phyloP scores from a whole-genome alignment of 106 monocot species.

The Xerophyta viscosa region DNA sequence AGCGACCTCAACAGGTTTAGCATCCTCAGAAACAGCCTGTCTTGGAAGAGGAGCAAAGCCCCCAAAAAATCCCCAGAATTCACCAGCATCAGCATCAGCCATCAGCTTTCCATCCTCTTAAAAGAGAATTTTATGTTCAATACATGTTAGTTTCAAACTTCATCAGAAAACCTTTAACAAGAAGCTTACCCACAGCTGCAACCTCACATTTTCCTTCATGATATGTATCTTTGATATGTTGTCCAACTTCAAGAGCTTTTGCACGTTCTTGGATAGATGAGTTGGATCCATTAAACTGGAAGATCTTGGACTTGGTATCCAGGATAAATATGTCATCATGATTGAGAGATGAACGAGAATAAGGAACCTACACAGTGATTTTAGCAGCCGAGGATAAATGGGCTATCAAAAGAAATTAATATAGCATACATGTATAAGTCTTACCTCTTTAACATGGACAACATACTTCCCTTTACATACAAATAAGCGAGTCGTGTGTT shows the following conservation, averaged over 20 bases:
- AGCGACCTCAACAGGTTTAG: constrained; percentile 19
- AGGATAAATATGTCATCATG: constrained; percentile 57
- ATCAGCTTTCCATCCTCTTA: constrained; percentile 91
- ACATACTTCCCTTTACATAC: constrained; percentile 52
- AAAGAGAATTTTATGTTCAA: too few species aligned
- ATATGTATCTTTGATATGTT: constrained; percentile 49
- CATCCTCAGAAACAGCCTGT: constrained; percentile 39
- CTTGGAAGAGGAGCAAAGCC: constrained; percentile 96
- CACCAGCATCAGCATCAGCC: constrained; percentile 93
- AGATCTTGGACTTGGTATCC: constrained; percentile 51
- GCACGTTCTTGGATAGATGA: constrained; percentile 56
- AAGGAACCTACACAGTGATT: too few species aligned
- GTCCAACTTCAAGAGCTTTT: constrained; percentile 61
- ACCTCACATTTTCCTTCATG: constrained; percentile 59
- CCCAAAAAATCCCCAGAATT: constrained; percentile 92
- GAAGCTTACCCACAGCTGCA: constrained; percentile 34
- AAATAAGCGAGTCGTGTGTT: constrained; percentile 33
- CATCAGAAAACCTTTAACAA: background rate
- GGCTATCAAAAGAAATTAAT: too few species aligned
- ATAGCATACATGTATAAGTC: too few species aligned
- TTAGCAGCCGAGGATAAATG: too few species aligned
- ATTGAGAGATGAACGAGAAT: constrained; percentile 40
- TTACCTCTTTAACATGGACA: constrained; percentile 50
- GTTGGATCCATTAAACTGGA: constrained; percentile 59
- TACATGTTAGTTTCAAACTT: too few species aligned